Base-by-base conservation (phyloP, 805 yeast genomes). In the Grigorovia transvaalensis region DNA sequence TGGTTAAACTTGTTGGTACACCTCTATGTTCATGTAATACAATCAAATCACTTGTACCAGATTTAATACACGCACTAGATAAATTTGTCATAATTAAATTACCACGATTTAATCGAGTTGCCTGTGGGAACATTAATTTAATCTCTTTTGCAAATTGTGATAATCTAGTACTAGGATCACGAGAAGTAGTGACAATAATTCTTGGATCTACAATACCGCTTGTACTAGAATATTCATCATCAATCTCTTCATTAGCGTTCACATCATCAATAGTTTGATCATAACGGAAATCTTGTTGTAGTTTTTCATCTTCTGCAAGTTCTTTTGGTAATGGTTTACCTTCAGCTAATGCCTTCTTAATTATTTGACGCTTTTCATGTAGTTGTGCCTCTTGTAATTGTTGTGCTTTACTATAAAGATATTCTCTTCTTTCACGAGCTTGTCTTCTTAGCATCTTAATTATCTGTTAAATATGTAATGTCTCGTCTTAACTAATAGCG, bases 21-120 rank as follows among this genome's bases (percentile, higher is more conserved):
- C 99, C 99, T 70, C 99, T 78, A 70, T 93, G 99, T 66, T 93
- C 99, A 66, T 93, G 98, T 20, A 93, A 71, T 2, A 93, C 77
- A 23, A 93, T 74, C 58, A 93, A 71, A 66, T 93, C 99, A 1
- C 93, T 84, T 9, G 91, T 81, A 17, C 85, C 86, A 0, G 91
- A 81, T 50, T 83, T 72, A 53, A 85, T 79, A 69, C 97, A 89
- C 0, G 96, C 88, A 47, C 82, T 79, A 2, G 88, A 95, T 46
- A 93, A 71, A 49, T 85, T 84, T 1, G 96, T 84, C 74, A 93
- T 80, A 51, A 93, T 78, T 54, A 90, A 84, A 60, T 84, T 87
- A 77, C 99, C 99, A 73, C 99, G 80, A 69, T 93, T 93, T 53
- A 93, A 74, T 61, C 96, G 79, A 45, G 91, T 79, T 2, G 93